Percentiles rank a stretch among this genome's conserved stretches.
Conservation (phyloP, 768 basidiomycete genomes). For the Termitomyces sp. region DNA sequence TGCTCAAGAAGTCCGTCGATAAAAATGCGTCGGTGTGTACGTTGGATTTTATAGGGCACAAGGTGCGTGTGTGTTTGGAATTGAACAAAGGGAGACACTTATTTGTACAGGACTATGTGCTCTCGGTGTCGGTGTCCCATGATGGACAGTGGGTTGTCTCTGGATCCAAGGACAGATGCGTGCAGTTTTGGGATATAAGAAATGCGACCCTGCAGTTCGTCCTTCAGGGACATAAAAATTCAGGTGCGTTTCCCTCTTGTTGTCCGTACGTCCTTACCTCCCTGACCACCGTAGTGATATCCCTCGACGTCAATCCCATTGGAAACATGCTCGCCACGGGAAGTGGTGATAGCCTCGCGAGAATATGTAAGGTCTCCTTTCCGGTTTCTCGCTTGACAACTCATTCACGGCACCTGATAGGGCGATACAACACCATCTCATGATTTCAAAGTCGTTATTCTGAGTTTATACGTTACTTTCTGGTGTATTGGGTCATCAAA, state of each 20-base stretch:
- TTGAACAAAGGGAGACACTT: too few relatives aligned
- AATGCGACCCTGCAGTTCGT: constrained; percentile 81
- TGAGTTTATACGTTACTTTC: too few relatives aligned
- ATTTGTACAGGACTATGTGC: constrained; percentile 51
- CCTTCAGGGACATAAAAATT: constrained; percentile 71
- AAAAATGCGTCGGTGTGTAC: constrained; percentile 43
- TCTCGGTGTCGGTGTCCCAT: constrained; percentile 67
- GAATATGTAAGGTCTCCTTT: constrained; percentile 43
- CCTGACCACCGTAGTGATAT: constrained; percentile 45
- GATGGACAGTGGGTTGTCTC: constrained; percentile 94
- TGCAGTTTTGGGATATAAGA: constrained; percentile 89
- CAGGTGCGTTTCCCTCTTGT: constrained; percentile 22
- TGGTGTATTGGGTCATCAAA: not conserved
- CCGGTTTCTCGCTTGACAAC: not conserved
- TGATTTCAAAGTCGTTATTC: too few relatives aligned
- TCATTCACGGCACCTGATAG: not conserved
- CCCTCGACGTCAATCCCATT: constrained; percentile 42
- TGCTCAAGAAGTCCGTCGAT: constrained; percentile 44
- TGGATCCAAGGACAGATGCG: constrained; percentile 91
- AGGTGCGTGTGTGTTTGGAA: constrained; percentile 49
- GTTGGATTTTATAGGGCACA: constrained; percentile 88
- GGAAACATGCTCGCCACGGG: constrained; percentile 45
- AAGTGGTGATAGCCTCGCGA: constrained; percentile 48
- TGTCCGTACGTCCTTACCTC: too few relatives aligned
- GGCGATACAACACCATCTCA: constrained; percentile 10